Evolutionary conservation across 768 basidiomycete genomes (phyloP).

Genomic region (Podaxis mareebaensis): DNA sequence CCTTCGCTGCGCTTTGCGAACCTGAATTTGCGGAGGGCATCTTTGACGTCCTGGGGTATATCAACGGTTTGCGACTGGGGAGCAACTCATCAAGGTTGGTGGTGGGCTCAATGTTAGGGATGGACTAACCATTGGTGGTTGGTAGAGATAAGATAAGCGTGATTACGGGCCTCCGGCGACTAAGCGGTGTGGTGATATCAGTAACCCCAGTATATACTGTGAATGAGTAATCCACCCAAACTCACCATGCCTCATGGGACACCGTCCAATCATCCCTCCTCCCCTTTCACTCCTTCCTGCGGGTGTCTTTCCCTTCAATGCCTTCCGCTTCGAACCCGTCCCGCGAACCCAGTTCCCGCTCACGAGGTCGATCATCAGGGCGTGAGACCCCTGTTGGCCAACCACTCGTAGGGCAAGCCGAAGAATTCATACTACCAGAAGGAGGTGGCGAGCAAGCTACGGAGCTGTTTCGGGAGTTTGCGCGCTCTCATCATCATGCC

Average conservation of each 20-base stretch:
- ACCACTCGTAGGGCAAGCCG: conserved; percentile 31
- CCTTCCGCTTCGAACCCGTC: conserved; percentile 1
- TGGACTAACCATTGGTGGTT: conserved; percentile 35
- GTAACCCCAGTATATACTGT: not conserved
- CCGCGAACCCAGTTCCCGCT: not conserved
- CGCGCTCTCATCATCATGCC: conserved; percentile 38
- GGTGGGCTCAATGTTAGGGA: conserved; percentile 16
- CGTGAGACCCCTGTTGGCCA: conserved; percentile 14
- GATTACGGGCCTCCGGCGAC: not conserved
- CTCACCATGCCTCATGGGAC: not conserved
- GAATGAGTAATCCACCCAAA: conserved; percentile 15
- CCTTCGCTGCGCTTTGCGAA: conserved; percentile 71
- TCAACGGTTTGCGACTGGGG: conserved; percentile 76
- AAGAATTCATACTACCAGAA: conserved; percentile 44
- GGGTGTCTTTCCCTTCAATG: not conserved
- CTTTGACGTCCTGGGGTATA: conserved; percentile 77
- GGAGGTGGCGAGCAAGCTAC: conserved; percentile 45
- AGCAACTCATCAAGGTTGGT: not conserved
- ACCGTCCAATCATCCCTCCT: not conserved
- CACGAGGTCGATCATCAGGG: not conserved
- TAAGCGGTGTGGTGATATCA: not conserved
- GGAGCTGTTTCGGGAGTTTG: conserved; percentile 47
- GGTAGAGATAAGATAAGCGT: conserved; percentile 31
- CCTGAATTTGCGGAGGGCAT: conserved; percentile 79
- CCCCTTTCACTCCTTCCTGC: not conserved